Percentiles rank a stretch among this genome's conserved stretches.
Evolutionary conservation across 1,284 basidiomycete genomes (phyloP).

Genomic region (Macrocystidia cucumis): DNA sequence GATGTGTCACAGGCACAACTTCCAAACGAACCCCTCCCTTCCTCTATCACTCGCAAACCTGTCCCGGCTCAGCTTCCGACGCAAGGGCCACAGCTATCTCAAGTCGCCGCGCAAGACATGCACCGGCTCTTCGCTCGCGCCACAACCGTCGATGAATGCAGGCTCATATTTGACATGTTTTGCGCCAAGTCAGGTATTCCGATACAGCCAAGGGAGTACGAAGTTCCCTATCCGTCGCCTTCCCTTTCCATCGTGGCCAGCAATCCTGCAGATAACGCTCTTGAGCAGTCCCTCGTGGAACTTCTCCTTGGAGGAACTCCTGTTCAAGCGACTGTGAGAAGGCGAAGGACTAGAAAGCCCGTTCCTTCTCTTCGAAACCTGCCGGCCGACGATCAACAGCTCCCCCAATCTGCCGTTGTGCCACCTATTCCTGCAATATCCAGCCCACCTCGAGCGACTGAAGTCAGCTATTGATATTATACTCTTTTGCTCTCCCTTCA

Average conservation of each 20-base stretch:
- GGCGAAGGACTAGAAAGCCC: too few species aligned
- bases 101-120: conserved; percentile 51
- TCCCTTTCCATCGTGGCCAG: conserved; percentile 23
- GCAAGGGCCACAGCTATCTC: conserved; percentile 12
- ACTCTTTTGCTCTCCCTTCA: too few species aligned
- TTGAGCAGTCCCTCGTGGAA: conserved; percentile 42
- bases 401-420: too few species aligned
- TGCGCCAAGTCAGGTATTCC: conserved; percentile 54
- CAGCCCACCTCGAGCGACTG: too few species aligned
- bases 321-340: too few species aligned
- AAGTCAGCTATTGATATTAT: too few species aligned
- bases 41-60: conserved; percentile 20
- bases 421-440: too few species aligned
- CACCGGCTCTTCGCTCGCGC: conserved; percentile 64
- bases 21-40: conserved; percentile 5
- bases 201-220: conserved; percentile 18
- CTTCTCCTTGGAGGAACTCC: conserved; percentile 45
- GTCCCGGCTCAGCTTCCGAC: conserved; percentile 16
- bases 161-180: conserved; percentile 77
- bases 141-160: conserved; percentile 75
- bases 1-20: conserved; percentile 1
- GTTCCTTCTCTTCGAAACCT: too few species aligned
- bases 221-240: conserved; percentile 26
- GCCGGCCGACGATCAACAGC: too few species aligned
- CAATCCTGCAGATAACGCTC: conserved; percentile 16